Base-by-base conservation (phyloP, 768 basidiomycete species). In the Glaciozyma martinii region DNA sequence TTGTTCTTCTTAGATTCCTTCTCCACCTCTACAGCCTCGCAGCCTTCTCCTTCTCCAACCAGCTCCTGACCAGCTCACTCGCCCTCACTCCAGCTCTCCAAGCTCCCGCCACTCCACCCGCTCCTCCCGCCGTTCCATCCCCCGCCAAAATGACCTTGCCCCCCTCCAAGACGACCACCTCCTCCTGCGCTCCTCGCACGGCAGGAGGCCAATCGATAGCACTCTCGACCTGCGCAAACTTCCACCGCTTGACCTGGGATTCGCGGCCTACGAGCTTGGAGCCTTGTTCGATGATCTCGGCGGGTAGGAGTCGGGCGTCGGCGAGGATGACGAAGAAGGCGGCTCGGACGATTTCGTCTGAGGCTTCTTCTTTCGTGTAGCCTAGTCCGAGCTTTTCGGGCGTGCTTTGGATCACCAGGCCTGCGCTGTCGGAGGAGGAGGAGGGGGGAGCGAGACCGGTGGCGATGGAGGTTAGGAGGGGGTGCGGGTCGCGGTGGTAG, bases 371-470 rank as follows among this genome's bases (percentile, higher is more conserved):
- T 16, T 50, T 50, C 9, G 49, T 50, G 49, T 50, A 50, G 49
- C 49, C 49, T n/a, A 50, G 49, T 25, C 49, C 49, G 49, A 50
- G 49, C 49, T 50, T 50, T n/a, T 50, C 49, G 49, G 49, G 49
- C 49, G 49, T 50, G n/a, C n/a, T 13, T 25, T 50, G 49, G 49
- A 50, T 50, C 23, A 50, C 49, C 23, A 50, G n/a, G 16, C 49
- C 49, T n/a, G 49, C 27, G 13, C n/a, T n/a, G 5, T 32, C 33
- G 30, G 32, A 9, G 15, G 52, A 29, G 19, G 54, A 33, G 18
- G 54, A 33, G 18, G 54, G n/a, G 21, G n/a, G 27, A 13, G 21
- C 6, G 13, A 50, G 49, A 13, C 54, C 54, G 9, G 54, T 55
- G 15, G 54, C 27, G 54, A 55, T 33, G 54, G 54, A 55, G 32